Evolutionary conservation across 768 basidiomycete species (phyloP).

Genomic region (Mycena amicta): DNA sequence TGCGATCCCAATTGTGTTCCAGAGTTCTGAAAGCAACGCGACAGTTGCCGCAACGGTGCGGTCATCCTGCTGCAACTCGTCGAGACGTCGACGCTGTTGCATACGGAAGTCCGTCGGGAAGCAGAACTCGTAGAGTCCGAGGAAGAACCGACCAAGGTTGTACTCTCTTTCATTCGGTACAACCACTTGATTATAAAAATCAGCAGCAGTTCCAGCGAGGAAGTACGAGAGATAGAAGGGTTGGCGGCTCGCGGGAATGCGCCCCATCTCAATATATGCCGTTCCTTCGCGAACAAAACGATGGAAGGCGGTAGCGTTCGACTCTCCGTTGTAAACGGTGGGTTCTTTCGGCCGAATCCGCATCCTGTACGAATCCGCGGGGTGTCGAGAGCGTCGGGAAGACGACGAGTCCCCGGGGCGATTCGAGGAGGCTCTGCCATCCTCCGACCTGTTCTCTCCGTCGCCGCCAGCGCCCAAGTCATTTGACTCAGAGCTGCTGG

Average conservation of each 20-base stretch:
- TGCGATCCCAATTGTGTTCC: conserved; percentile 30
- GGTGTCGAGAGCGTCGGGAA: not conserved
- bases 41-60: conserved; percentile 31
- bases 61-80: conserved; percentile 24
- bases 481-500: conserved; percentile 3
- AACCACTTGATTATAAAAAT: conserved; percentile 3
- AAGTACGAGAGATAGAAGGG: not conserved
- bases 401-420: not conserved
- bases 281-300: not conserved
- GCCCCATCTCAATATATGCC: conserved; percentile 1
- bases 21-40: conserved; percentile 32
- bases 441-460: not conserved
- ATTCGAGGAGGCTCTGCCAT: not conserved
- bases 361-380: too few relatives aligned
- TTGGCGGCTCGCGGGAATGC: not conserved
- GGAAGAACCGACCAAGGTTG: conserved; percentile 27
- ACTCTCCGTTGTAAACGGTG: not conserved
- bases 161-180: not conserved
- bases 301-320: not conserved
- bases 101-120: conserved; percentile 34
- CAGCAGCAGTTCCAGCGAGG: not conserved
- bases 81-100: conserved; percentile 29
- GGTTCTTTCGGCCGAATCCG: not conserved
- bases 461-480: not conserved
- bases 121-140: conserved; percentile 33